These are phyloP conservation scores for Beauveria asiatica DNA, from an alignment of 2,329 filamentous ascomycete species.

Conservation along the genomic window DNA sequence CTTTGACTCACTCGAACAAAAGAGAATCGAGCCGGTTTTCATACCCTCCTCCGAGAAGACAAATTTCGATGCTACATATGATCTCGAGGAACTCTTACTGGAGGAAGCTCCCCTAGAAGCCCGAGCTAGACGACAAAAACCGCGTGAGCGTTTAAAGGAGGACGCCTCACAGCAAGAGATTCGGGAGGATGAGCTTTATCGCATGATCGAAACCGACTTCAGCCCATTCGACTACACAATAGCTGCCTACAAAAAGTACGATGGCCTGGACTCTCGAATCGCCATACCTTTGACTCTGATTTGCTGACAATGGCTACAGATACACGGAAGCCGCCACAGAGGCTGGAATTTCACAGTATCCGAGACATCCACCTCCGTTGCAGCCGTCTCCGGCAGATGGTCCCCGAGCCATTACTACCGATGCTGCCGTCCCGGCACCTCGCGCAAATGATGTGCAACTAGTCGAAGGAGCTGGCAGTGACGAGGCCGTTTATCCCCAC, in stretches of 20 bases:
- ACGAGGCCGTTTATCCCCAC: slow-evolving; percentile 2
- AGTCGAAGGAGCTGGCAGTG: background rate
- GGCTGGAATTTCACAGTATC: slow-evolving; percentile 1
- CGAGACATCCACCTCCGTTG: background rate
- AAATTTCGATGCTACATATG: slow-evolving; percentile 97
- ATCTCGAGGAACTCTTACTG: slow-evolving; percentile 83
- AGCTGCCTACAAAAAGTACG: slow-evolving; percentile 67
- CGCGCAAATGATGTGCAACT: slow-evolving; percentile 13
- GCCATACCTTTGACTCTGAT: slow-evolving; percentile 15
- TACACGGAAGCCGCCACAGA: slow-evolving; percentile 8
- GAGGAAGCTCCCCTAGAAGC: slow-evolving; percentile 95
- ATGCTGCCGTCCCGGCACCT: slow-evolving; percentile 37
- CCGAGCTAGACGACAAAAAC: slow-evolving; percentile 85
- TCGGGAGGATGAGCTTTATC: slow-evolving; percentile 85
- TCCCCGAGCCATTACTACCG: slow-evolving; percentile 43
- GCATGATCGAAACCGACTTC: slow-evolving; percentile 90
- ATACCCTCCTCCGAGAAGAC: slow-evolving; percentile 94
- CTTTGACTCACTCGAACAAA: slow-evolving; percentile 75
- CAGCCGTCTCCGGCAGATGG: slow-evolving; percentile 10
- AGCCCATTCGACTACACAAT: slow-evolving; percentile 91
- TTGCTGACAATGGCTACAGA: background rate
- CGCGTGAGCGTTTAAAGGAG: slow-evolving; percentile 80
- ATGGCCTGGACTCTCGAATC: slow-evolving; percentile 23
- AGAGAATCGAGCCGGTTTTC: slow-evolving; percentile 86
- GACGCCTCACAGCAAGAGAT: slow-evolving; percentile 95